These are phyloP conservation scores for Cryptococcus hybrid DNA, from an alignment of 1,284 basidiomycete species.

Conservation along the genomic window DNA sequence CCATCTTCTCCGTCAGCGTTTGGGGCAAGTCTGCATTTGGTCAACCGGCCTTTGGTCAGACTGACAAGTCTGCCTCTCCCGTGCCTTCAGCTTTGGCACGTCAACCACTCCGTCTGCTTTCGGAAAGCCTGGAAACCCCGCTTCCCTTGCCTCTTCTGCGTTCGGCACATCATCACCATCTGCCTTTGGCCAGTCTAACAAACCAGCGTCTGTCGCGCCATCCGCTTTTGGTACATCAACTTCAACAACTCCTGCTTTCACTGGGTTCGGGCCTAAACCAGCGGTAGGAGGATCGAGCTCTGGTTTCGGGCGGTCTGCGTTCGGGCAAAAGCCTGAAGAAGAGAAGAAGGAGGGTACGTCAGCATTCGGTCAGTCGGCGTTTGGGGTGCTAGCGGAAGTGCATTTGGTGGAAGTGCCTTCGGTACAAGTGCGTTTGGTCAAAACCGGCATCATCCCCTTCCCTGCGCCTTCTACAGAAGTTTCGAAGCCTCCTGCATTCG, in stretches of 20 bases:
- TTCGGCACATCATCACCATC: conserved; percentile 20
- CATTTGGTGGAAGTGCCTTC: conserved; percentile 16
- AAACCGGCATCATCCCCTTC: conserved; percentile 4
- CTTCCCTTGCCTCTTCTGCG: not conserved
- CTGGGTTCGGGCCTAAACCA: conserved; percentile 3
- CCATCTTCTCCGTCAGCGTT: no score
- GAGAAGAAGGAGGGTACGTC: not conserved
- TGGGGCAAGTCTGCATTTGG: conserved; percentile 53
- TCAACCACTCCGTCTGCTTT: conserved; percentile 38
- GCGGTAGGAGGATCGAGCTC: not conserved
- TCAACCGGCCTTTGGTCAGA: conserved; percentile 39
- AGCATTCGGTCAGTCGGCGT: conserved; percentile 17
- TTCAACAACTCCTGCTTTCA: conserved; percentile 2
- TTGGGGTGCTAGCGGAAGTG: conserved; percentile 9
- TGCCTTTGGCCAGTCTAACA: conserved; percentile 11
- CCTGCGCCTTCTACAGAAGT: conserved; percentile 1
- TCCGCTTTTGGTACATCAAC: conserved; percentile 22
- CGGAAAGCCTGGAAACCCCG: conserved; percentile 19
- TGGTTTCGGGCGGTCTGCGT: conserved; percentile 6
- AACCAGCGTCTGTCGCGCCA: conserved; percentile 6
- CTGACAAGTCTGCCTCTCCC: conserved; percentile 17
- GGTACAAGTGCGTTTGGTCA: conserved; percentile 10
- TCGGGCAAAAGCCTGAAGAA: conserved; percentile 1
- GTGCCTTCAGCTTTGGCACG: conserved; percentile 14
- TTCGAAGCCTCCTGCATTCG: conserved; percentile 5